phyloP scores from a whole-genome alignment of 2,329 filamentous ascomycete species.

The Penicillium sp. region DNA sequence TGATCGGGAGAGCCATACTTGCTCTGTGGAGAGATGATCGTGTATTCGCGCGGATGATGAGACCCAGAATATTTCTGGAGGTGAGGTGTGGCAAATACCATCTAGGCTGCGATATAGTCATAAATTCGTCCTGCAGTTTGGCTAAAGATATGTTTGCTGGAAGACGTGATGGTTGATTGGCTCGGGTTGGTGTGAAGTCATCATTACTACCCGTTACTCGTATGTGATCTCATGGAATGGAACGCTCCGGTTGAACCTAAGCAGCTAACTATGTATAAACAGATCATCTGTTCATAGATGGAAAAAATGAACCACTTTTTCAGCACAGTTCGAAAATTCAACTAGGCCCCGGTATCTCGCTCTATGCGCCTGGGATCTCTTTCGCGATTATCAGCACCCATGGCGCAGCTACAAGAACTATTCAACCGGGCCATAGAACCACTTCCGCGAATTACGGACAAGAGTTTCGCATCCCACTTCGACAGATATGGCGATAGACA shows the following conservation, averaged over 20 bases:
- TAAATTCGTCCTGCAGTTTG: neutral
- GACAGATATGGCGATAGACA: constrained; percentile 42
- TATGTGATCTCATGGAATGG: constrained; percentile 22
- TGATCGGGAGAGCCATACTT: constrained; percentile 20
- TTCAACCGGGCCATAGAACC: constrained; percentile 38
- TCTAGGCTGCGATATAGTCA: neutral
- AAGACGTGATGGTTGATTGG: neutral
- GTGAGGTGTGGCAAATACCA: neutral
- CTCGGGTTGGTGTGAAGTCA: constrained; percentile 28
- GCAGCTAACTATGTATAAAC: neutral
- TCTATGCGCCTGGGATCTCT: constrained; percentile 9
- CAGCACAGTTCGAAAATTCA: neutral
- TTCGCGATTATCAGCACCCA: constrained; percentile 10
- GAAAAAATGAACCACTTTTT: neutral
- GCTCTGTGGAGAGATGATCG: neutral
- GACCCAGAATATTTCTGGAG: neutral
- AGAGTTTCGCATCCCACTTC: constrained; percentile 42
- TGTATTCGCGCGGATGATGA: neutral
- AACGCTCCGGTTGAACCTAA: neutral
- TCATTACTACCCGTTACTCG: constrained; percentile 26
- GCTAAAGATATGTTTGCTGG: neutral
- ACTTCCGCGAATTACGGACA: constrained; percentile 36
- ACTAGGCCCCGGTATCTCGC: neutral
- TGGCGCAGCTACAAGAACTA: constrained; percentile 34
- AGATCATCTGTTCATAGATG: neutral